phyloP scores from a whole-genome alignment of 805 yeast genomes.

The Yamadazyma philogaea region DNA sequence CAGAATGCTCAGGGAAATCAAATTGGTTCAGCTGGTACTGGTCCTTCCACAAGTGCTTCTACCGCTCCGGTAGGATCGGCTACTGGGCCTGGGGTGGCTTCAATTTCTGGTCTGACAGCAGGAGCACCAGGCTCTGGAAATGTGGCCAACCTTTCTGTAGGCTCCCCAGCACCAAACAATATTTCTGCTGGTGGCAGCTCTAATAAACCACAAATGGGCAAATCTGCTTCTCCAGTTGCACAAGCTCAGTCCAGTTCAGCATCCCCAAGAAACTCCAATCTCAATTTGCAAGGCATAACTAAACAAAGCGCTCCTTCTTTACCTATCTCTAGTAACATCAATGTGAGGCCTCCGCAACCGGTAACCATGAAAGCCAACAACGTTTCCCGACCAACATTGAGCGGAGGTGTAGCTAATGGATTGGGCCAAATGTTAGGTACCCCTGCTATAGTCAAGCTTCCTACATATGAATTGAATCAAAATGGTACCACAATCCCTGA shows the following conservation, averaged over 20 bases:
- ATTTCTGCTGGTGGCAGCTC: neutral
- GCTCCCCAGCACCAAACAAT: neutral
- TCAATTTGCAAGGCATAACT: constrained; percentile 39
- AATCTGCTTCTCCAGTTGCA: constrained; percentile 10
- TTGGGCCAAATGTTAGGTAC: constrained; percentile 62
- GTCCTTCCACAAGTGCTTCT: neutral
- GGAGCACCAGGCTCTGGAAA: neutral
- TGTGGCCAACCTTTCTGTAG: neutral
- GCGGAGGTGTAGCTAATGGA: constrained; percentile 79
- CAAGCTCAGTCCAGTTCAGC: constrained; percentile 11
- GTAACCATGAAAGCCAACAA: constrained; percentile 58
- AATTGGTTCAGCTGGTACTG: neutral
- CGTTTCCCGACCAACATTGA: constrained; percentile 65
- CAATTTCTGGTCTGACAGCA: neutral
- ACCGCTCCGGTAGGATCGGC: neutral
- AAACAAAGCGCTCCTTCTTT: constrained; percentile 61
- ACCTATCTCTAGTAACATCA: constrained; percentile 67
- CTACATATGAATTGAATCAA: constrained; percentile 65
- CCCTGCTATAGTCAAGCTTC: constrained; percentile 72
- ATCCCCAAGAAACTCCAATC: constrained; percentile 15
- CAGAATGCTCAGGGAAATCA: neutral
- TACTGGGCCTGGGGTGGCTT: neutral
- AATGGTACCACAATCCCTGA: constrained; percentile 35
- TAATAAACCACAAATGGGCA: constrained; percentile 5
- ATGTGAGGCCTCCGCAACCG: constrained; percentile 64